These are phyloP conservation scores for Saturnispora kantuleensis DNA, from an alignment of 805 yeast genomes.

Conservation along the genomic window DNA sequence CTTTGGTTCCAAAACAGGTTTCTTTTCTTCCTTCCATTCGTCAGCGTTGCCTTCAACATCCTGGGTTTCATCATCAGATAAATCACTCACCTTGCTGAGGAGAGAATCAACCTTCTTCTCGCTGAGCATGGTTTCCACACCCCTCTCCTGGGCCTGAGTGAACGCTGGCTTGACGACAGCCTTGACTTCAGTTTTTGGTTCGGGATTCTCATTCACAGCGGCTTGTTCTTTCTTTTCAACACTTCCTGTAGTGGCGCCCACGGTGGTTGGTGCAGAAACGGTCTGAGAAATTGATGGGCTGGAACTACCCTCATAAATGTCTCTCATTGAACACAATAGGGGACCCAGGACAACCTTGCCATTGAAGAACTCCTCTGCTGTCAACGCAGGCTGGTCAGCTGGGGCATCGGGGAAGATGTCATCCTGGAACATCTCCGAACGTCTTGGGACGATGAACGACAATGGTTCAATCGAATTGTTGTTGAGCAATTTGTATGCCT, in stretches of 20 bases:
- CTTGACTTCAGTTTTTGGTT: not conserved
- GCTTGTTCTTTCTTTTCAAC: not conserved
- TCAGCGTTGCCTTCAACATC: conserved; percentile 20
- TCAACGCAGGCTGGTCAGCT: conserved; percentile 64
- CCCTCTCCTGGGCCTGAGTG: conserved; percentile 27
- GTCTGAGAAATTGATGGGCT: conserved; percentile 41
- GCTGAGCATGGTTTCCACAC: conserved; percentile 39
- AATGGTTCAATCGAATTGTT: conserved; percentile 83
- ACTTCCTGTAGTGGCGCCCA: conserved; percentile 5
- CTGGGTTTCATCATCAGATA: conserved; percentile 32
- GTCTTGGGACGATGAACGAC: conserved; percentile 88
- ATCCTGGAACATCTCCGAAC: conserved; percentile 83
- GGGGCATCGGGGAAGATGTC: conserved; percentile 93
- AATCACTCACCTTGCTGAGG: conserved; percentile 34
- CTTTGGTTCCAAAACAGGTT: not conserved
- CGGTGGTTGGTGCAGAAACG: conserved; percentile 18
- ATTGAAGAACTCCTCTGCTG: conserved; percentile 67
- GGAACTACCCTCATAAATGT: conserved; percentile 66
- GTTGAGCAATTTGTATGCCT: conserved; percentile 77
- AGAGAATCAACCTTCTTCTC: conserved; percentile 38
- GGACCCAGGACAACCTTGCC: conserved; percentile 86
- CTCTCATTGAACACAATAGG: conserved; percentile 61
- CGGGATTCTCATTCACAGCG: not conserved
- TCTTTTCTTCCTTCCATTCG: conserved; percentile 20
- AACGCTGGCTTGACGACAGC: conserved; percentile 13